A percentile compares a stretch with the other conserved stretches of the same genome.
These are phyloP conservation scores for Fusarium sp. DNA, from an alignment of 2,329 filamentous ascomycete genomes.

Conservation along the genomic window DNA sequence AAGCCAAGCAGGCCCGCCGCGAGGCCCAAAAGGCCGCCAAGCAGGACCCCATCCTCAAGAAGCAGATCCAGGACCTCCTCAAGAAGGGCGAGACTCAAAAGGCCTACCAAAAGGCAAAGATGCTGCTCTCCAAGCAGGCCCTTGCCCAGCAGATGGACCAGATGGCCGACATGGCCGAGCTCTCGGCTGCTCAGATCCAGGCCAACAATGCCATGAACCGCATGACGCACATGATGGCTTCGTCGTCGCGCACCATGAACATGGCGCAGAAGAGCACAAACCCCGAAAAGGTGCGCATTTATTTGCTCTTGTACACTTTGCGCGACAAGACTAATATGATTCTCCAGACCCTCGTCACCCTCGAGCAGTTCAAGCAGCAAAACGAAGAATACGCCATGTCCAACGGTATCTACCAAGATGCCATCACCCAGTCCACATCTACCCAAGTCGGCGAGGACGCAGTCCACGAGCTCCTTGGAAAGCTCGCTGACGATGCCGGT, in stretches of 20 bases:
- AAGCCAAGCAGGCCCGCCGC: constrained; percentile 71
- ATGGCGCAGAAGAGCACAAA: constrained; percentile 69
- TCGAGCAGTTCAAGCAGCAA: constrained; percentile 71
- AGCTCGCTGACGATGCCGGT: constrained; percentile 89
- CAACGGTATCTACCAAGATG: constrained; percentile 85
- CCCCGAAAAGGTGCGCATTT: constrained; percentile 62
- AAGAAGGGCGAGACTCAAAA: constrained; percentile 74
- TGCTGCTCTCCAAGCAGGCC: constrained; percentile 71
- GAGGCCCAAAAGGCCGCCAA: constrained; percentile 71
- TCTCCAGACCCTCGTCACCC: constrained; percentile 65
- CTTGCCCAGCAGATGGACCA: constrained; percentile 73
- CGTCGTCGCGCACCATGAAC: constrained; percentile 69
- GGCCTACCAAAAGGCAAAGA: constrained; percentile 72
- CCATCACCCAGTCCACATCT: constrained; percentile 81
- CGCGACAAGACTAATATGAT: constrained; percentile 11
- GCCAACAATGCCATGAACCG: constrained; percentile 74
- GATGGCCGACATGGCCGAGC: constrained; percentile 73
- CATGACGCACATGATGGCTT: constrained; percentile 73
- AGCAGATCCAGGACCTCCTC: constrained; percentile 72
- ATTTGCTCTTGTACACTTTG: not conserved
- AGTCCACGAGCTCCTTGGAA: constrained; percentile 85
- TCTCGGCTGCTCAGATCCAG: constrained; percentile 71
- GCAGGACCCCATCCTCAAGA: constrained; percentile 70
- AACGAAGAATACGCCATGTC: constrained; percentile 74
- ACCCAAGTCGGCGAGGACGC: constrained; percentile 82